These are phyloP conservation scores for Crithidia expoeki DNA, from an alignment of 208 protist species.

Conservation along the genomic window DNA sequence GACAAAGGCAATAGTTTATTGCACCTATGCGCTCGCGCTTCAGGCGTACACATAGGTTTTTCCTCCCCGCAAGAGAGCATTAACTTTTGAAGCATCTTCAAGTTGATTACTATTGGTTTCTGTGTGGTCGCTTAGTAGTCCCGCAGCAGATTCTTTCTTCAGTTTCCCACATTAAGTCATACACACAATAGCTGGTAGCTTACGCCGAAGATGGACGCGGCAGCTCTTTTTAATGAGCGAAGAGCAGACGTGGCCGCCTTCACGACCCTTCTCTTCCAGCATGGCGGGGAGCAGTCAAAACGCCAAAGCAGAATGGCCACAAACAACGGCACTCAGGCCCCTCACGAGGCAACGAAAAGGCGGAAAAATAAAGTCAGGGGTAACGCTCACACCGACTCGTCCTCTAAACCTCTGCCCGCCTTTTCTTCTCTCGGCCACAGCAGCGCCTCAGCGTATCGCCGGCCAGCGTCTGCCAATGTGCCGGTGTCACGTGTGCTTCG, in stretches of 20 bases:
- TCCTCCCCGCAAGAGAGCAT: too few relatives aligned
- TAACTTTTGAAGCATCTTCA: too few relatives aligned
- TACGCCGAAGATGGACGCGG: conserved; percentile 48
- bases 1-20: too few relatives aligned
- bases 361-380: background rate
- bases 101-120: too few relatives aligned
- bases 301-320: too few relatives aligned
- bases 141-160: too few relatives aligned
- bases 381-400: background rate
- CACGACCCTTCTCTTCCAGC: conserved; percentile 30
- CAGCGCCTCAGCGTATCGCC: conserved; percentile 45
- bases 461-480: conserved; percentile 70
- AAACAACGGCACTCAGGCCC: background rate
- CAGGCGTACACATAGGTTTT: too few relatives aligned
- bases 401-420: background rate
- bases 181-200: too few relatives aligned
- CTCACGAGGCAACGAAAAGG: background rate
- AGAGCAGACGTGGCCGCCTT: conserved; percentile 49
- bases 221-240: conserved; percentile 40
- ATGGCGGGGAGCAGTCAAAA: background rate
- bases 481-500: conserved; percentile 55
- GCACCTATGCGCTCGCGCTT: too few relatives aligned
- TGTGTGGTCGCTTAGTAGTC: too few relatives aligned
- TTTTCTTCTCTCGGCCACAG: background rate
- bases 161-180: too few relatives aligned